These are phyloP conservation scores for Myxozyma kluyveri DNA, from an alignment of 805 yeast genomes.

Conservation along the genomic window DNA sequence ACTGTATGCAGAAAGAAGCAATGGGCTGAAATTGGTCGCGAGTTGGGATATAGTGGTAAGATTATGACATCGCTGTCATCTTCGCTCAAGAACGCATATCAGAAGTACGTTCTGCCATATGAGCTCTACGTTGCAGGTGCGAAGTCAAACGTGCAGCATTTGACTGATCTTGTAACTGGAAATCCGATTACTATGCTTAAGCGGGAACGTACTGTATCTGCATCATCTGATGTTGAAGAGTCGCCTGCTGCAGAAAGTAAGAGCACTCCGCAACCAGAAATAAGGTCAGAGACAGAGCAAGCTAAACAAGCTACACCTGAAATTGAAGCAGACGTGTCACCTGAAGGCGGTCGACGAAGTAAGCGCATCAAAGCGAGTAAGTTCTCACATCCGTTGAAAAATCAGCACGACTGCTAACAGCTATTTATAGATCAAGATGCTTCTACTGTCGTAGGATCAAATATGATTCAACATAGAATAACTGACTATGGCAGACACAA, in stretches of 20 bases:
- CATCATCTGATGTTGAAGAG: background rate
- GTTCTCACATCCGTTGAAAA: background rate
- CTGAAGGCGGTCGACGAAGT: constrained; percentile 11
- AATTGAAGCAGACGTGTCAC: background rate
- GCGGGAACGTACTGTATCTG: constrained; percentile 24
- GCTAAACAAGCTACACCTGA: too few species aligned
- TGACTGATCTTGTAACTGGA: constrained; percentile 22
- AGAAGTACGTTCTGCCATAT: constrained; percentile 33
- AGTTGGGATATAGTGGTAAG: constrained; percentile 70
- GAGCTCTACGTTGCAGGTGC: constrained; percentile 32
- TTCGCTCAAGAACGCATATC: constrained; percentile 54
- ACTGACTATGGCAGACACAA: constrained; percentile 18
- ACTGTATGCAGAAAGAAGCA: constrained; percentile 36
- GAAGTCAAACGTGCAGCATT: constrained; percentile 29
- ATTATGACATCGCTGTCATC: constrained; percentile 70
- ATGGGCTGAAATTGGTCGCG: constrained; percentile 84
- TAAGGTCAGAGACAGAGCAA: too few species aligned
- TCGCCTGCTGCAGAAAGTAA: too few species aligned
- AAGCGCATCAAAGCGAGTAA: constrained; percentile 7
- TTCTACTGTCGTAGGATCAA: constrained; percentile 19
- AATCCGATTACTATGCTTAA: constrained; percentile 23
- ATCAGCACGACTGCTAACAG: background rate
- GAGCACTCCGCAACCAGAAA: too few species aligned
- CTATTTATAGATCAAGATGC: background rate
- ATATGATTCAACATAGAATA: constrained; percentile 18